These are phyloP conservation scores for Chlorophyllum brunneum DNA, from an alignment of 768 basidiomycete species.

Conservation along the genomic window DNA sequence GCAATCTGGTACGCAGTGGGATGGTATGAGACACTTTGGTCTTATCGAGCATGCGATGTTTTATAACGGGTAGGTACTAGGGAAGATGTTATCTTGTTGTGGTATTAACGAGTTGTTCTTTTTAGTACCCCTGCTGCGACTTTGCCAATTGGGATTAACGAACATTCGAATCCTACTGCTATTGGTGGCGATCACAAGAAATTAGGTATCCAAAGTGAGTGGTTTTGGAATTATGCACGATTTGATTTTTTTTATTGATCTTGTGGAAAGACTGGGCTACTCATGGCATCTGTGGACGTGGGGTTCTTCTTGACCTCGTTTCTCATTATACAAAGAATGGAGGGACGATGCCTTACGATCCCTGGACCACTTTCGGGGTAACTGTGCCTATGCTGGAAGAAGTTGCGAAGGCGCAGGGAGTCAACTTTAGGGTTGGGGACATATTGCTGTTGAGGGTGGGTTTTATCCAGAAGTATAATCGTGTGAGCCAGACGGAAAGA, in stretches of 20 bases:
- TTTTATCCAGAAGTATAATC: slow-evolving; percentile 55
- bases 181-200: slow-evolving; percentile 44
- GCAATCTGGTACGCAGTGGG: slow-evolving; percentile 71
- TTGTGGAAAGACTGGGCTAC: slow-evolving; percentile 73
- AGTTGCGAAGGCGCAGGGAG: slow-evolving; percentile 55
- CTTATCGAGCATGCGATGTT: slow-evolving; percentile 49
- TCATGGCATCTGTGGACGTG: slow-evolving; percentile 68
- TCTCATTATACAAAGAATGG: slow-evolving; percentile 41
- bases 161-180: slow-evolving; percentile 44
- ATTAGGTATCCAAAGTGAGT: slow-evolving; percentile 66
- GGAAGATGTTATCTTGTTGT: not conserved
- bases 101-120: not conserved
- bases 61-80: slow-evolving; percentile 51
- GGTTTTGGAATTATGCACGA: not conserved
- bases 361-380: slow-evolving; percentile 54
- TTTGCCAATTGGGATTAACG: slow-evolving; percentile 41
- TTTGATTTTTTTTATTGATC: not conserved
- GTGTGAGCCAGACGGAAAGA: slow-evolving; percentile 37
- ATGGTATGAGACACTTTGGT: slow-evolving; percentile 60
- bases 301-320: slow-evolving; percentile 64
- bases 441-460: slow-evolving; percentile 59
- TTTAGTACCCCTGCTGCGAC: slow-evolving; percentile 38
- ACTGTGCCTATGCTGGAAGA: slow-evolving; percentile 52
- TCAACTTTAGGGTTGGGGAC: slow-evolving; percentile 55
- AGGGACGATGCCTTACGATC: slow-evolving; percentile 51